phyloP scores from a whole-genome alignment of 768 basidiomycete species.

The Suillus clintonianus region DNA sequence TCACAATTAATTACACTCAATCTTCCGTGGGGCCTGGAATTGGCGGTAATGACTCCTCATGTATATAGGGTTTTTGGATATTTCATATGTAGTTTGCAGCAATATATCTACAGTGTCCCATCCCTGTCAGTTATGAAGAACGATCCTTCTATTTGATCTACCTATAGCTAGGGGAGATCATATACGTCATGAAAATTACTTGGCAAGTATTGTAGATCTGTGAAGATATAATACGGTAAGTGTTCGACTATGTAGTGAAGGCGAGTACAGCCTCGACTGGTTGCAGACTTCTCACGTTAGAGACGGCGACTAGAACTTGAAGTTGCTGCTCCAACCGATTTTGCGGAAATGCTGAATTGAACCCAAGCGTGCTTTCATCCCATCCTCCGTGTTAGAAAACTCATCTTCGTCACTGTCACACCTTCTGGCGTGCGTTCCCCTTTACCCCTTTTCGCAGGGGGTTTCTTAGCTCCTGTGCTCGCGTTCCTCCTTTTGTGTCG shows the following conservation, averaged over 20 bases:
- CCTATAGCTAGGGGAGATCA: not conserved
- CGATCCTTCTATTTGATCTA: too few species aligned
- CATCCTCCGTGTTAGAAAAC: conserved; percentile 4
- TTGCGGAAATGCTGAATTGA: not conserved
- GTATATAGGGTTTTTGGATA: not conserved
- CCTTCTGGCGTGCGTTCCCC: not conserved
- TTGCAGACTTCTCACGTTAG: too few species aligned
- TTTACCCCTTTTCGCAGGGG: not conserved
- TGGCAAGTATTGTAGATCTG: not conserved
- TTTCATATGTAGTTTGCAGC: not conserved
- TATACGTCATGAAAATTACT: not conserved
- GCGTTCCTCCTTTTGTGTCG: conserved; percentile 6
- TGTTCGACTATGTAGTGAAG: not conserved
- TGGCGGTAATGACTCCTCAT: not conserved
- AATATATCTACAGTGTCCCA: not conserved
- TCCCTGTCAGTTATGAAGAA: not conserved
- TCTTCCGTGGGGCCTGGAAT: not conserved
- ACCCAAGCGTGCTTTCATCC: not conserved
- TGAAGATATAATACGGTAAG: not conserved
- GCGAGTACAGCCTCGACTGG: not conserved
- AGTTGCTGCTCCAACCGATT: too few species aligned
- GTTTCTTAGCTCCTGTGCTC: not conserved
- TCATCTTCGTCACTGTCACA: conserved; percentile 11
- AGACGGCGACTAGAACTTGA: too few species aligned
- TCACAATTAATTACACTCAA: not conserved